Evolutionary conservation across 2,329 filamentous ascomycete species (phyloP), one percentile per base, ranked within the genome.

Genomic region (Pyricularia grisea): DNA sequence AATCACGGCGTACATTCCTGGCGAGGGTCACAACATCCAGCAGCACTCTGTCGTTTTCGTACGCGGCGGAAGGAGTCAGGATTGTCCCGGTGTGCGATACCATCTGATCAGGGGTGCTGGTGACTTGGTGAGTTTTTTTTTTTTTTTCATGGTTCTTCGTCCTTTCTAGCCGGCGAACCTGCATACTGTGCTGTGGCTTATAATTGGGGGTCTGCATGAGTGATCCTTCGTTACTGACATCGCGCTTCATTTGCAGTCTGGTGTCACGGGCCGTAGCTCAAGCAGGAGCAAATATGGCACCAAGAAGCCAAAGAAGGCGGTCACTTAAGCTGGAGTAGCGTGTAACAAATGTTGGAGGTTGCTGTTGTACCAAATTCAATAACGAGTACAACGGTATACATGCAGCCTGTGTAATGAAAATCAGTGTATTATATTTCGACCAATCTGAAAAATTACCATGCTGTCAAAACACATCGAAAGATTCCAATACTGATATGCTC

Each of bases 81-180:
- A 99, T 89, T 99, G 95, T 83, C 95, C 95, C 71, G 95, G 95
- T 89, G 95, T 99, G 81, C 90, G 94, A 77, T 99, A 99, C 79
- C 93, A 96, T 80, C 83, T 97, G 75, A 92, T 99, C 61, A 85
- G 95, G 77, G 95, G 95, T 36, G 92, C 94, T 25, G 83, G 97
- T 80, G 95, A 99, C 87, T 80, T 99, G 87, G 94, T 97, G 84
- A 76, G 91, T 87, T 60, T 30, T 58, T 87, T 60, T 31, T 87
- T 60, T 30, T 58, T 87, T 60, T 31, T 55, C 4, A 6, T 55
- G 3, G 64, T 20, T 50, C 12, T 33, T 68, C 30, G 11, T 28
- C 42, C 23, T 30, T 64, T 68, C 9, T 68, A 6, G 23, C 10
- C 11, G 55, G 58, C 23, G 6, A 25, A 11, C 11, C 11, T 61